These are phyloP conservation scores for Magnolia kwangsiensis DNA, from an alignment of 164 flowering plant species.

Conservation along the genomic window DNA sequence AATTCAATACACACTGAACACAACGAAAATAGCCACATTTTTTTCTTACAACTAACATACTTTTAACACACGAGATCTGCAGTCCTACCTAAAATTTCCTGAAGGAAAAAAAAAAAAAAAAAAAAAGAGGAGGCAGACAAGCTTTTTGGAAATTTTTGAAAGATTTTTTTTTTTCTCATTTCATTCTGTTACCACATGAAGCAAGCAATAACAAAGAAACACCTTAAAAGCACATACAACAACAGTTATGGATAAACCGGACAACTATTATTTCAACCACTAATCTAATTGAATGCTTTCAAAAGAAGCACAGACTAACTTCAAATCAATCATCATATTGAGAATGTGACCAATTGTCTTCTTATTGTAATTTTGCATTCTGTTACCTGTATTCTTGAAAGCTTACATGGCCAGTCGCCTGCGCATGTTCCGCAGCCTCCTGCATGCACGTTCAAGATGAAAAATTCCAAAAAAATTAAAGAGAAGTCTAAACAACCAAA, in stretches of 20 bases:
- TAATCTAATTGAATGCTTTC: no score
- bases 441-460: slow-evolving; percentile 40
- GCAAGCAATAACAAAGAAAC: neutral
- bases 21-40: no score
- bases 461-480: neutral
- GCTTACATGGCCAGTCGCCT: slow-evolving; percentile 89
- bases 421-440: slow-evolving; percentile 97
- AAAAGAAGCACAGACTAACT: neutral
- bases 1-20: no score
- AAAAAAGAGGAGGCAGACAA: no score
- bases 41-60: no score
- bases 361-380: neutral
- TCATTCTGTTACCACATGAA: neutral
- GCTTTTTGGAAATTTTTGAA: no score
- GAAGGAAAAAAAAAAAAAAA: no score
- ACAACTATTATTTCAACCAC: no score
- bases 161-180: no score
- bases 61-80: no score
- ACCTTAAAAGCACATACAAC: neutral
- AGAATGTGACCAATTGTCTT: neutral
- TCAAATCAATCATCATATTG: neutral
- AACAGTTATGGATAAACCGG: neutral
- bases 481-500: neutral
- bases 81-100: no score
- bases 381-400: slow-evolving; percentile 73